These are phyloP conservation scores for Sporobolomyces pararoseus DNA, from an alignment of 768 basidiomycete genomes.

Conservation along the genomic window DNA sequence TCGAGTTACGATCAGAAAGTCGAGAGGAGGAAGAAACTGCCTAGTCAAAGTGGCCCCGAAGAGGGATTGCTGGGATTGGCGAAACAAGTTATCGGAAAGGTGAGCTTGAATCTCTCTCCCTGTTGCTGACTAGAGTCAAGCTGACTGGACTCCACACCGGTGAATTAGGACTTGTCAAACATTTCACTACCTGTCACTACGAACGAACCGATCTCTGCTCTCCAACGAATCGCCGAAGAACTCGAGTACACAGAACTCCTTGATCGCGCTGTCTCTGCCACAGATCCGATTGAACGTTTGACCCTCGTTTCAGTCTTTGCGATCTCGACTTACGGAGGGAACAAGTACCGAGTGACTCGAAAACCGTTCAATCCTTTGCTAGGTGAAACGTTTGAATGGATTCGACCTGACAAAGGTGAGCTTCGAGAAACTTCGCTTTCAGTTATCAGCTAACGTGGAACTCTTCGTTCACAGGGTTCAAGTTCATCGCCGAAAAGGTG, in stretches of 20 bases:
- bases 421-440: neutral
- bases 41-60: slow-evolving; percentile 36
- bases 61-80: slow-evolving; percentile 43
- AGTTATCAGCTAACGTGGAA: neutral
- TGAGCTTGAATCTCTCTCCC: neutral
- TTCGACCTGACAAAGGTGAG: slow-evolving; percentile 68
- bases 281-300: slow-evolving; percentile 73
- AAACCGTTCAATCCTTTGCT: slow-evolving; percentile 82
- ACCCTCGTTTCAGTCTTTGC: slow-evolving; percentile 92
- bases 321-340: slow-evolving; percentile 92
- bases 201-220: slow-evolving; percentile 78
- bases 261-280: slow-evolving; percentile 72
- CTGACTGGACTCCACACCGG: no score
- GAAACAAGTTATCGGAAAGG: slow-evolving; percentile 46
- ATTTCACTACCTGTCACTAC: slow-evolving; percentile 78
- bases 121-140: no score
- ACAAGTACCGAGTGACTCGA: slow-evolving; percentile 82
- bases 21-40: slow-evolving; percentile 33
- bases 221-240: slow-evolving; percentile 93
- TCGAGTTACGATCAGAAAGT: slow-evolving; percentile 16
- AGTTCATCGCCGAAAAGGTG: slow-evolving; percentile 71
- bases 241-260: slow-evolving; percentile 52
- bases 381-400: slow-evolving; percentile 93
- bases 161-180: slow-evolving; percentile 89
- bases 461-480: slow-evolving; percentile 32